These are phyloP conservation scores for Delphinella strobiligena DNA, from an alignment of 2,329 filamentous ascomycete genomes.

Conservation along the genomic window DNA sequence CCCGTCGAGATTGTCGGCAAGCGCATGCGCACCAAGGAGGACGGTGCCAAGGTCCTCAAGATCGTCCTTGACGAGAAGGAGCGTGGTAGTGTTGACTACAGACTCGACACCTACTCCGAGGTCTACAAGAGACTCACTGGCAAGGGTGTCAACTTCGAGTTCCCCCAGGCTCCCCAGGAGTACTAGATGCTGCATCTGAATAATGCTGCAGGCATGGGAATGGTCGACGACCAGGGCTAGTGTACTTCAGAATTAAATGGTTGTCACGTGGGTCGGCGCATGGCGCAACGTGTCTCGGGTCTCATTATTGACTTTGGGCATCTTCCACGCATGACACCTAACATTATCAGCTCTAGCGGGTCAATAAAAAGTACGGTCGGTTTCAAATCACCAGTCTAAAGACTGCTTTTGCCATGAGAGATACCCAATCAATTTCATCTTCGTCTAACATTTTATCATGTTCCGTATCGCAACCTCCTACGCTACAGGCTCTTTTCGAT, in stretches of 20 bases:
- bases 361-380: slow-evolving; percentile 5
- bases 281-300: slow-evolving; percentile 5
- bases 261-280: slow-evolving; percentile 8
- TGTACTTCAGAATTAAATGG: slow-evolving; percentile 7
- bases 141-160: slow-evolving; percentile 95
- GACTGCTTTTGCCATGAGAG: not conserved
- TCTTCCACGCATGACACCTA: slow-evolving; percentile 8
- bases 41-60: slow-evolving; percentile 97
- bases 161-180: slow-evolving; percentile 75
- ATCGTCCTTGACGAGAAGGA: slow-evolving; percentile 99
- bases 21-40: slow-evolving; percentile 96
- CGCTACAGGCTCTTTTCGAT: slow-evolving; percentile 16
- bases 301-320: slow-evolving; percentile 3
- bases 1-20: slow-evolving; percentile 99
- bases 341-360: slow-evolving; percentile 1
- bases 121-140: slow-evolving; percentile 97
- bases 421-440: not conserved
- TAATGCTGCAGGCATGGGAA: not conserved
- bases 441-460: not conserved
- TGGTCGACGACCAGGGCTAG: slow-evolving; percentile 3
- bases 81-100: slow-evolving; percentile 97
- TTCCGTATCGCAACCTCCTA: not conserved
- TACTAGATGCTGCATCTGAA: slow-evolving; percentile 49
- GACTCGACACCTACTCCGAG: slow-evolving; percentile 98
- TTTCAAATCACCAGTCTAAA: not conserved